phyloP scores from a whole-genome alignment of 108 stramenopile genomes.

The Skeletonema costatum region DNA sequence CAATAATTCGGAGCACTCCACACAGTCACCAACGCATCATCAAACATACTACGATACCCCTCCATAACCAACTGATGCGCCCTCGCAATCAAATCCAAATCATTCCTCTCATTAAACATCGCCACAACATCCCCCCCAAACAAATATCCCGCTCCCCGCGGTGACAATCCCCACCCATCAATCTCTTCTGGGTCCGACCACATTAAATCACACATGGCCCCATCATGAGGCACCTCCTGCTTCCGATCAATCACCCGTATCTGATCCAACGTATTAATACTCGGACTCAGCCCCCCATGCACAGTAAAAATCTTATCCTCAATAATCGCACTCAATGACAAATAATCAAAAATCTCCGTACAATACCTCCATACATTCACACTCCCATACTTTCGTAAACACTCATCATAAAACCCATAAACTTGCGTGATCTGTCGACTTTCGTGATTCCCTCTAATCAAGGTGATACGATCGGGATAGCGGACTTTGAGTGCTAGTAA shows the following conservation, averaged over 20 bases:
- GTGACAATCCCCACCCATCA: constrained; percentile 96
- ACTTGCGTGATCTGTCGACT: constrained; percentile 97
- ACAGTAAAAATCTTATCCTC: constrained; percentile 98
- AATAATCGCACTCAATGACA: constrained; percentile 92
- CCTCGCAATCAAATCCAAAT: constrained; percentile 91
- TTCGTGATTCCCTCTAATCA: constrained; percentile 99
- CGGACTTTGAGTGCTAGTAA: constrained; percentile 96
- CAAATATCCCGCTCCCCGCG: constrained; percentile 98
- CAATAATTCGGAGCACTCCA: constrained; percentile 99
- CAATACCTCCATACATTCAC: constrained; percentile 99
- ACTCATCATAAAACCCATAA: constrained; percentile 99
- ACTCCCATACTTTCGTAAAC: constrained; percentile 95
- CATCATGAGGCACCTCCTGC: constrained; percentile 99
- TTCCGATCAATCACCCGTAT: constrained; percentile 98
- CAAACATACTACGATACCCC: constrained; percentile 95
- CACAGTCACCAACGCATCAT: constrained; percentile 95
- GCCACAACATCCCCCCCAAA: constrained; percentile 97
- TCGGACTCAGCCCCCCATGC: constrained; percentile 95
- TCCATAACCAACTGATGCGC: constrained; percentile 99
- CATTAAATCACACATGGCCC: constrained; percentile 99
- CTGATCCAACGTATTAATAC: constrained; percentile 96
- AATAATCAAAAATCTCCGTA: constrained; percentile 98
- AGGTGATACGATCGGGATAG: constrained; percentile 97
- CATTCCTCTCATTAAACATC: constrained; percentile 96
- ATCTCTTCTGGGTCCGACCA: constrained; percentile 99